phyloP scores from a whole-genome alignment of 1,139 yeast genomes.

The Candida sanyaensis region DNA sequence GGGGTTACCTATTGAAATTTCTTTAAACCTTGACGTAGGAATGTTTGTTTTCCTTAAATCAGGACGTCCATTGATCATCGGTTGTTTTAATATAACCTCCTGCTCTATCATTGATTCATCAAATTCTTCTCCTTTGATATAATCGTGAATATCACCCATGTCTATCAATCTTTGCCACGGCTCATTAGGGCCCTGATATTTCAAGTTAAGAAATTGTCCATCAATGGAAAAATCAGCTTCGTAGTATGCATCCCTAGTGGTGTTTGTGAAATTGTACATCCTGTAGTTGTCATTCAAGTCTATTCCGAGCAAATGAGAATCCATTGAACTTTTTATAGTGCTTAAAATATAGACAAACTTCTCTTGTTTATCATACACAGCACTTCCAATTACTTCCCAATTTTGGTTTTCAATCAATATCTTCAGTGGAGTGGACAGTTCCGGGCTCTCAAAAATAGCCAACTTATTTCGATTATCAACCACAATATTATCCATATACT shows the following conservation, averaged over 20 bases:
- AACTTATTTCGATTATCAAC: constrained; percentile 64
- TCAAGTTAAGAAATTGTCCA: constrained; percentile 55
- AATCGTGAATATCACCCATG: constrained; percentile 34
- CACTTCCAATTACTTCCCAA: constrained; percentile 18
- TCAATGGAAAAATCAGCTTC: constrained; percentile 49
- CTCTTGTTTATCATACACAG: constrained; percentile 54
- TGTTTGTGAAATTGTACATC: constrained; percentile 22
- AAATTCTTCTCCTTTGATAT: constrained; percentile 12
- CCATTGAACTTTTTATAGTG: constrained; percentile 45
- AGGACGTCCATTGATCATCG: constrained; percentile 28
- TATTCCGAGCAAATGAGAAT: constrained; percentile 30
- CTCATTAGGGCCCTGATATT: constrained; percentile 62
- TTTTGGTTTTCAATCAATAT: constrained; percentile 52
- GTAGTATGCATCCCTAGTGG: constrained; percentile 29
- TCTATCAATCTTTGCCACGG: constrained; percentile 68
- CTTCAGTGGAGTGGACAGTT: constrained; percentile 35
- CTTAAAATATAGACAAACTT: constrained; percentile 64
- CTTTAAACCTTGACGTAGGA: constrained; percentile 57
- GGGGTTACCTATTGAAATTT: constrained; percentile 45
- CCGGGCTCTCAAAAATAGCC: constrained; percentile 57
- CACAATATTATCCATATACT: constrained; percentile 77
- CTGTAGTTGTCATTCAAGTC: constrained; percentile 18
- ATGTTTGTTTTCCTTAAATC: constrained; percentile 38
- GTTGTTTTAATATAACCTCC: constrained; percentile 27
- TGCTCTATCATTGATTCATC: constrained; percentile 8